phyloP scores from a whole-genome alignment of 2,329 filamentous ascomycete species.

The Hypoxylon sp. region DNA sequence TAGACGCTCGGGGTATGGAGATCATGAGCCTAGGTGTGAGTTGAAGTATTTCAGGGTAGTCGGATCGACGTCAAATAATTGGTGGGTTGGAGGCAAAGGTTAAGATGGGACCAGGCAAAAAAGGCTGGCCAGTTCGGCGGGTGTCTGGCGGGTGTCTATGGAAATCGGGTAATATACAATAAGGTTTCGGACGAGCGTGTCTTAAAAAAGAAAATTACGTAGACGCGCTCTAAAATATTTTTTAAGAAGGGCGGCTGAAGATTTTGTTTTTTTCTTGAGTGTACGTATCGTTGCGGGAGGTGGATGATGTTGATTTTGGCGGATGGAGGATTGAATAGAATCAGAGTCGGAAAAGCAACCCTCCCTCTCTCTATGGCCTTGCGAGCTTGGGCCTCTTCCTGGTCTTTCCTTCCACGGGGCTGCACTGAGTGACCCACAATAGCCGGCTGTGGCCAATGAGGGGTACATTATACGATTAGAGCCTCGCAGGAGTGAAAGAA shows the following conservation, averaged over 20 bases:
- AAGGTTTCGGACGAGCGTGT: slow-evolving; percentile 15
- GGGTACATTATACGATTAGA: background rate
- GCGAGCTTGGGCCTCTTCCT: slow-evolving; percentile 33
- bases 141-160: slow-evolving; percentile 3
- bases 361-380: slow-evolving; percentile 14
- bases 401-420: slow-evolving; percentile 21
- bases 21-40: slow-evolving; percentile 49
- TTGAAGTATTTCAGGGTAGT: slow-evolving; percentile 18
- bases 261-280: background rate
- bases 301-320: slow-evolving; percentile 32
- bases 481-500: slow-evolving; percentile 26
- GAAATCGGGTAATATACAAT: slow-evolving; percentile 23
- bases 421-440: slow-evolving; percentile 10
- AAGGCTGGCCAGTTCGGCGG: slow-evolving; percentile 12
- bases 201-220: slow-evolving; percentile 16
- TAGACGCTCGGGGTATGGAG: slow-evolving; percentile 44
- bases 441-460: slow-evolving; percentile 11
- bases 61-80: slow-evolving; percentile 25
- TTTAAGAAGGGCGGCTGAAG: slow-evolving; percentile 7
- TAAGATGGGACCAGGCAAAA: background rate
- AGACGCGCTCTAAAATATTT: slow-evolving; percentile 27
- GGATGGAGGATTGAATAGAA: slow-evolving; percentile 26
- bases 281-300: slow-evolving; percentile 18
- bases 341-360: slow-evolving; percentile 34
- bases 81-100: slow-evolving; percentile 14